Evolutionary conservation across 1,139 yeast species (phyloP).

Genomic region (Petasospora rhodanensis): DNA sequence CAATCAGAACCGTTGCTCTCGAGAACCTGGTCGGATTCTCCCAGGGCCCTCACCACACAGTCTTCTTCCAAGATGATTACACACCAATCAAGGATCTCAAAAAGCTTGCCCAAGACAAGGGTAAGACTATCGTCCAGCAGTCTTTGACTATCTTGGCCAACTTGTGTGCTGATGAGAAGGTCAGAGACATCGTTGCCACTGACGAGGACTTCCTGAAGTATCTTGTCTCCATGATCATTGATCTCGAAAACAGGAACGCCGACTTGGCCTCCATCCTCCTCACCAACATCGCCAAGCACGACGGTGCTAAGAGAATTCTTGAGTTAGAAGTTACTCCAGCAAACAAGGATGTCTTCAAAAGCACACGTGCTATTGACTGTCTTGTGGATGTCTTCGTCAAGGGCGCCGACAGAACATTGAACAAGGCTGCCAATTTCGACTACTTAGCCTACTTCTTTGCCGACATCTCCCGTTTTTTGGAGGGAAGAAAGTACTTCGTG

Average conservation of each 20-base stretch:
- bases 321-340: constrained; percentile 38
- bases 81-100: constrained; percentile 75
- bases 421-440: constrained; percentile 71
- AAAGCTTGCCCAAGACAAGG: constrained; percentile 45
- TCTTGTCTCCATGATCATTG: constrained; percentile 49
- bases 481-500: constrained; percentile 75
- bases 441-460: constrained; percentile 87
- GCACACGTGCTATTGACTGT: constrained; percentile 67
- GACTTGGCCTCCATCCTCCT: constrained; percentile 82
- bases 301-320: constrained; percentile 53
- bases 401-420: constrained; percentile 69
- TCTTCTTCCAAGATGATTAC: constrained; percentile 68
- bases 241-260: constrained; percentile 58
- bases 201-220: constrained; percentile 58
- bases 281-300: constrained; percentile 80
- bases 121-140: constrained; percentile 55
- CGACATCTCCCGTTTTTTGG: constrained; percentile 70
- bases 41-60: constrained; percentile 56
- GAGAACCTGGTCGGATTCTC: constrained; percentile 83
- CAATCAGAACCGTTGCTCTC: constrained; percentile 79
- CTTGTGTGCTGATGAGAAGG: constrained; percentile 64
- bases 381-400: constrained; percentile 88
- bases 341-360: constrained; percentile 44
- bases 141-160: constrained; percentile 80
- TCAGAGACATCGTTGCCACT: constrained; percentile 56